Evolutionary conservation across 768 basidiomycete genomes (phyloP).

Genomic region (Cystofilobasidium capitatum): DNA sequence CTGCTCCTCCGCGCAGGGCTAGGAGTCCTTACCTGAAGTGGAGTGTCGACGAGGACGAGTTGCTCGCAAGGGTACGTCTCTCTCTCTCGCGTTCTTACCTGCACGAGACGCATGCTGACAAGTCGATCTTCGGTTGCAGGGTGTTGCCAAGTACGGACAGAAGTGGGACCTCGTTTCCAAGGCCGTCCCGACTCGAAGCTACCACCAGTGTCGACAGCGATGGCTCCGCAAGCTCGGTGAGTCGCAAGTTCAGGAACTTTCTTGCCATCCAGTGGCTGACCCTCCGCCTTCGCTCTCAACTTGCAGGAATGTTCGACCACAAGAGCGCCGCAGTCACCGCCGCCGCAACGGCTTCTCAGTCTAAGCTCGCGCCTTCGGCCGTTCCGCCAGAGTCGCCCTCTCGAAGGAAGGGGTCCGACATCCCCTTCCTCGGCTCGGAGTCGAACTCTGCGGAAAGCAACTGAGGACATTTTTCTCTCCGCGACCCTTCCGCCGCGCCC

Average conservation of each 20-base stretch:
- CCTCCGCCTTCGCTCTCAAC: background rate
- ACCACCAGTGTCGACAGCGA: constrained; percentile 35
- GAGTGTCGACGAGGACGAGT: constrained; percentile 32
- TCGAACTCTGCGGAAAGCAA: background rate
- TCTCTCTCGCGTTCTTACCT: background rate
- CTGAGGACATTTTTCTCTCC: background rate
- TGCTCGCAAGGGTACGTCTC: constrained; percentile 25
- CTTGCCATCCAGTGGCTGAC: background rate
- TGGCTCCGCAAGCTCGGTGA: constrained; percentile 30
- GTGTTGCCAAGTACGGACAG: constrained; percentile 31
- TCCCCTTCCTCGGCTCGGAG: background rate
- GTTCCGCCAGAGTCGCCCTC: background rate
- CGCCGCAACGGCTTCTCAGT: background rate
- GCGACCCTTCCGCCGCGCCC: background rate
- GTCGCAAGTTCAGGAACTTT: background rate
- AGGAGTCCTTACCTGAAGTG: constrained; percentile 30
- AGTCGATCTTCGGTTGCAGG: constrained; percentile 1
- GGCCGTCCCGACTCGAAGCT: constrained; percentile 32
- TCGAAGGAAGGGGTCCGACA: background rate
- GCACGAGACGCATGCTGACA: background rate
- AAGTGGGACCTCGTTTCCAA: constrained; percentile 35
- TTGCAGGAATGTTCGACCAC: constrained; percentile 20
- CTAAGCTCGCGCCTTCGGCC: background rate
- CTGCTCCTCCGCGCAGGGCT: constrained; percentile 14
- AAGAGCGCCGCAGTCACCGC: constrained; percentile 5